phyloP scores from a whole-genome alignment of 768 basidiomycete species.

The Hebeloma cylindrosporum region DNA sequence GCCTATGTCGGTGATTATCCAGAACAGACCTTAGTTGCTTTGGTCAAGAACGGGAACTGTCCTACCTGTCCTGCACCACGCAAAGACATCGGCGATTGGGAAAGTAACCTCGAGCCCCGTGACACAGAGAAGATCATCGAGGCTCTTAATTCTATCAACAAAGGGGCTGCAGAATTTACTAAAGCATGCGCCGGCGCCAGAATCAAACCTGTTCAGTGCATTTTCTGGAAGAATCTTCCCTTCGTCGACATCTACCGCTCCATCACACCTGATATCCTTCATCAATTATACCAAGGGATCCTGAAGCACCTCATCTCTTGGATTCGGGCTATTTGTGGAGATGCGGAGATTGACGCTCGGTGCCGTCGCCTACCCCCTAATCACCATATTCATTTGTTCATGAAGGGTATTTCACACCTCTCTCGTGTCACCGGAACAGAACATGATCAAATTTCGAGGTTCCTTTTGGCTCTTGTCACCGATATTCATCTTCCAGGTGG shows the following conservation, averaged over 20 bases:
- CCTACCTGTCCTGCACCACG: constrained; percentile 10
- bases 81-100: not conserved
- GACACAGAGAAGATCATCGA: not conserved
- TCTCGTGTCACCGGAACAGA: constrained; percentile 14
- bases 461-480: constrained; percentile 10
- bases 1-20: constrained; percentile 42
- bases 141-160: not conserved
- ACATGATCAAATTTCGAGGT: constrained; percentile 15
- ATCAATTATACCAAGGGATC: constrained; percentile 49
- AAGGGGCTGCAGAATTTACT: not conserved
- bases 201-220: constrained; percentile 26
- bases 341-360: constrained; percentile 37
- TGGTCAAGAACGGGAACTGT: constrained; percentile 26
- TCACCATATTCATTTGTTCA: constrained; percentile 24
- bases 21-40: constrained; percentile 40
- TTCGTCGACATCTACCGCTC: constrained; percentile 38
- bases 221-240: constrained; percentile 44
- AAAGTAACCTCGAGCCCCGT: not conserved
- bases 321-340: constrained; percentile 24
- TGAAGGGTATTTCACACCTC: constrained; percentile 14
- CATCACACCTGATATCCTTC: constrained; percentile 48
- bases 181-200: not conserved
- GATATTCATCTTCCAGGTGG: constrained; percentile 10
- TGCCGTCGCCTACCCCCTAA: constrained; percentile 30
- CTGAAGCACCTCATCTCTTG: constrained; percentile 44